Percentiles rank a stretch among this genome's conserved stretches.
Evolutionary conservation across 2,329 filamentous ascomycete species (phyloP).

Genomic region (Camptophora hylomeconis): DNA sequence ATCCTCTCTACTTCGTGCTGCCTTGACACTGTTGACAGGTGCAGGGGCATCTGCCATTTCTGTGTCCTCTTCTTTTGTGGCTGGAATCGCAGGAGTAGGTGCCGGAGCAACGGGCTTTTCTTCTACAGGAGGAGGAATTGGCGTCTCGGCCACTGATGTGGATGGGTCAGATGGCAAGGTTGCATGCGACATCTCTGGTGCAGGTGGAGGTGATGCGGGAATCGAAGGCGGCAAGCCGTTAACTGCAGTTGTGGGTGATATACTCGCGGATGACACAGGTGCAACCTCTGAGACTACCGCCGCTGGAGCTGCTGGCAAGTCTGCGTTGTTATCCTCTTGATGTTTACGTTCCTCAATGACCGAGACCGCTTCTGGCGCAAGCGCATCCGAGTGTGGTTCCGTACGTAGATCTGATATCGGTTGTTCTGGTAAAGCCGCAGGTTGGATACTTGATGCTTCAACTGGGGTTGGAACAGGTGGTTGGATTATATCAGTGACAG

Average conservation of each 20-base stretch:
- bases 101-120: conserved; percentile 13
- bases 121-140: conserved; percentile 6
- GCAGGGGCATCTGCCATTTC: conserved; percentile 42
- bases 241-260: conserved; percentile 3
- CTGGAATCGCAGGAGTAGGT: conserved; percentile 9
- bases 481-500: conserved; percentile 8
- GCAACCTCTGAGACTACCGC: not conserved
- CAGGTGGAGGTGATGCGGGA: conserved; percentile 15
- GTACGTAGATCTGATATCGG: conserved; percentile 19
- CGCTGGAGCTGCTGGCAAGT: not conserved
- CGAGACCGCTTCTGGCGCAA: conserved; percentile 12
- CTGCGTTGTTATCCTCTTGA: conserved; percentile 15
- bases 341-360: conserved; percentile 18
- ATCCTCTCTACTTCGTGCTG: conserved; percentile 64
- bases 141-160: not conserved
- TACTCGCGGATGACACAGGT: not conserved
- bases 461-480: conserved; percentile 7
- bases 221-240: conserved; percentile 13
- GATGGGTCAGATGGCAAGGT: conserved; percentile 5
- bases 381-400: conserved; percentile 14
- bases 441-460: too few relatives aligned
- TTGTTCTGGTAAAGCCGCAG: conserved; percentile 11
- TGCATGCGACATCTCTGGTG: conserved; percentile 23
- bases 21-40: conserved; percentile 43
- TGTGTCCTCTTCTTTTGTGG: conserved; percentile 26